These are phyloP conservation scores for Stropharia rugosoannulata DNA, from an alignment of 768 basidiomycete genomes.

Conservation along the genomic window DNA sequence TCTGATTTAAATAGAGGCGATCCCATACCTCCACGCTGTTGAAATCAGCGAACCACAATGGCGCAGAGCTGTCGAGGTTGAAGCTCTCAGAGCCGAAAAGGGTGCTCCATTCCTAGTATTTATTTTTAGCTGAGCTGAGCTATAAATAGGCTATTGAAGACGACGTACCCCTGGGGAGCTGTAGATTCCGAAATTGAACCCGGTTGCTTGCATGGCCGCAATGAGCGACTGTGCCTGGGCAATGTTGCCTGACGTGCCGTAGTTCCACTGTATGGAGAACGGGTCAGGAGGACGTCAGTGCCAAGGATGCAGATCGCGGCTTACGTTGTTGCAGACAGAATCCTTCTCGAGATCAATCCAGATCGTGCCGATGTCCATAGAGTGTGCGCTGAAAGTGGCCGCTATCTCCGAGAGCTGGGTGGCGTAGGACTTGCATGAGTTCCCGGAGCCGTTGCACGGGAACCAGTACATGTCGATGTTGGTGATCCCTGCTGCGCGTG, in stretches of 20 bases:
- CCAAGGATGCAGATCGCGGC: background rate
- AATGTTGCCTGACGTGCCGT: slow-evolving; percentile 15
- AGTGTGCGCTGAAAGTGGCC: slow-evolving; percentile 14
- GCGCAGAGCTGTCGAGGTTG: slow-evolving; percentile 17
- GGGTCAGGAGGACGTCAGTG: too few relatives aligned
- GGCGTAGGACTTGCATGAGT: slow-evolving; percentile 17
- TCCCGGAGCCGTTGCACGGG: slow-evolving; percentile 19
- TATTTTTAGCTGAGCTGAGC: too few relatives aligned
- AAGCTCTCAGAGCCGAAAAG: slow-evolving; percentile 18
- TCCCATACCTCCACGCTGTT: slow-evolving; percentile 18
- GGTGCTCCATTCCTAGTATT: slow-evolving; percentile 16
- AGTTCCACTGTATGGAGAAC: slow-evolving; percentile 11
- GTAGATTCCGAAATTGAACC: slow-evolving; percentile 19
- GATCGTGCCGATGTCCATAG: slow-evolving; percentile 17
- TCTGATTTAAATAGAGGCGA: background rate
- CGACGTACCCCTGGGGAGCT: slow-evolving; percentile 16
- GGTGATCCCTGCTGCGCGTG: slow-evolving; percentile 15
- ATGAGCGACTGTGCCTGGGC: slow-evolving; percentile 15
- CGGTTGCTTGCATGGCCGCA: slow-evolving; percentile 15
- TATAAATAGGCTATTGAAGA: background rate
- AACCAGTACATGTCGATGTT: slow-evolving; percentile 21
- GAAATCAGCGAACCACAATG: slow-evolving; percentile 22
- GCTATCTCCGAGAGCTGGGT: slow-evolving; percentile 14
- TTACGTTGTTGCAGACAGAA: slow-evolving; percentile 16
- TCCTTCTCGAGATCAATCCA: slow-evolving; percentile 22